These are phyloP conservation scores for Vigna unguiculata DNA, from an alignment of 306 rosid species.

Conservation along the genomic window DNA sequence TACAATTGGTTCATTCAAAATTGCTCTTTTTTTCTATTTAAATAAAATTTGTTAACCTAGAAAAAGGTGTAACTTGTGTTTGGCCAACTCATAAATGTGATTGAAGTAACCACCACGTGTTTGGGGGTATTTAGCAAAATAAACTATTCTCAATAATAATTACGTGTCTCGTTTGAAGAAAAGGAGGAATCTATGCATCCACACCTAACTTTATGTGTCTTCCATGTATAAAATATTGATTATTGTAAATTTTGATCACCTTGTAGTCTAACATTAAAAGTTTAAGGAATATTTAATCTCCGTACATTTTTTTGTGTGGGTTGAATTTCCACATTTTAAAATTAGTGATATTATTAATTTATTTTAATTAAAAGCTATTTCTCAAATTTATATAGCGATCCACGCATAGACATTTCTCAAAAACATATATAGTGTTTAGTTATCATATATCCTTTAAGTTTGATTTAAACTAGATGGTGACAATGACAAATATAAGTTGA, in stretches of 20 bases:
- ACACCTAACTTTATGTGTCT: not conserved
- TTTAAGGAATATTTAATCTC: too few species aligned
- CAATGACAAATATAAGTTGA: too few species aligned
- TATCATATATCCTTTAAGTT: too few species aligned
- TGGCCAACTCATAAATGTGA: constrained; percentile 24
- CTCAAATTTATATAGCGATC: not conserved
- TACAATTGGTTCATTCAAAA: not conserved
- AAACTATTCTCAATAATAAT: not conserved
- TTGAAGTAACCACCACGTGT: not conserved
- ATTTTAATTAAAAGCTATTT: not conserved
- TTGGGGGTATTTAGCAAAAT: not conserved
- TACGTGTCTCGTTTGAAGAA: not conserved
- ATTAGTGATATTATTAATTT: not conserved
- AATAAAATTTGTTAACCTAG: not conserved
- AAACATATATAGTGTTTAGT: too few species aligned
- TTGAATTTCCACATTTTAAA: not conserved
- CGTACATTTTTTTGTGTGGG: too few species aligned
- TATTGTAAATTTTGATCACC: not conserved
- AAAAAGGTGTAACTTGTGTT: not conserved
- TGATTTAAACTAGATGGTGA: too few species aligned
- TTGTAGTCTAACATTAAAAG: not conserved
- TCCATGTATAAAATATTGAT: not conserved
- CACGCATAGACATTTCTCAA: not conserved
- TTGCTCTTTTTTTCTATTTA: not conserved
- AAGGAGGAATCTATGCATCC: not conserved